Evolutionary conservation across 2,329 filamentous ascomycete genomes (phyloP).

Genomic region (Fusarium sp.): DNA sequence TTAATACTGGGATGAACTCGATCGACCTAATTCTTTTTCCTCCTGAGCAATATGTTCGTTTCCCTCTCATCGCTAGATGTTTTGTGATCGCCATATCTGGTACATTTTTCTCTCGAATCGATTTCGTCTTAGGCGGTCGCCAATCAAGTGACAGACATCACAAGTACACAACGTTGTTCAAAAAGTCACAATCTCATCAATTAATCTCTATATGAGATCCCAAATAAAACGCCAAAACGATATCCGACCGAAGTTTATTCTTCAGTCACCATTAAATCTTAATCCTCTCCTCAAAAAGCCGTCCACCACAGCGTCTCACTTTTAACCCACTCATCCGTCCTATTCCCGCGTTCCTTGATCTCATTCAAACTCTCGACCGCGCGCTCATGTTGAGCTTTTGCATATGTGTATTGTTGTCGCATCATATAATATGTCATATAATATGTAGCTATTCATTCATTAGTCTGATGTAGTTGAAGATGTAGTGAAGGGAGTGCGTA

Average conservation of each 20-base stretch:
- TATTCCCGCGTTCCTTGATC: neutral
- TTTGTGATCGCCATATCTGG: too few species aligned
- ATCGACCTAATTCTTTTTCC: too few species aligned
- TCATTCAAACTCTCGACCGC: neutral
- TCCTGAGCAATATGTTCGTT: too few species aligned
- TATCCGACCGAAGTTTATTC: neutral
- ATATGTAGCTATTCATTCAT: neutral
- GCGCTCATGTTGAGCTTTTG: neutral
- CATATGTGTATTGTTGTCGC: neutral
- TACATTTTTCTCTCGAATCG: too few species aligned
- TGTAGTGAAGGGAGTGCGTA: accelerated
- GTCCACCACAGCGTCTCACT: slow-evolving; percentile 3
- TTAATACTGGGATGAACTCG: too few species aligned
- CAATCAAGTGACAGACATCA: too few species aligned
- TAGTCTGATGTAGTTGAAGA: neutral
- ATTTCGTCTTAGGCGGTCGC: too few species aligned
- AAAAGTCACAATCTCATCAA: too few species aligned
- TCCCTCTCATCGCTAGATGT: too few species aligned
- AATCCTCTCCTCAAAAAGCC: neutral
- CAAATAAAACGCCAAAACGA: neutral
- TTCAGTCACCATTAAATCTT: too few species aligned
- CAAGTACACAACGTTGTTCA: too few species aligned
- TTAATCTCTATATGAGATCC: too few species aligned
- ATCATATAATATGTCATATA: neutral
- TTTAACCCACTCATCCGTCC: neutral